phyloP scores from a whole-genome alignment of 2,329 filamentous ascomycete species.

The Zelopaecilomyces penicillatus region DNA sequence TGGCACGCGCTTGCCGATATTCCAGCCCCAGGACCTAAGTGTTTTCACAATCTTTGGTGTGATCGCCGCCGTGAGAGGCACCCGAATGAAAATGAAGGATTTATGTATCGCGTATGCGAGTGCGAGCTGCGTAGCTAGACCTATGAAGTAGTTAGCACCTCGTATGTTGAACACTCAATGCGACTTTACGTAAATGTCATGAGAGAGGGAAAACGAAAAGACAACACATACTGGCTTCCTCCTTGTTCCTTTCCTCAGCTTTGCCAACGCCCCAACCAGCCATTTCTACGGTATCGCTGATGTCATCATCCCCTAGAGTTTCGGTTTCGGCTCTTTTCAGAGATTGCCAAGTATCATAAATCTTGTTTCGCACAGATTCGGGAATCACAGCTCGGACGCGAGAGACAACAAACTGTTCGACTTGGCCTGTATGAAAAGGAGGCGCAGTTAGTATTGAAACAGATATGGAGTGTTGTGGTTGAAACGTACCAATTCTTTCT shows the following conservation, averaged over 20 bases:
- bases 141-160: conserved; percentile 29
- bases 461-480: too few relatives aligned
- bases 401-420: conserved; percentile 61
- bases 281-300: conserved; percentile 41
- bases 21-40: conserved; percentile 82
- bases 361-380: conserved; percentile 46
- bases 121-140: conserved; percentile 71
- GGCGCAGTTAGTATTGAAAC: too few relatives aligned
- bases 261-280: conserved; percentile 54
- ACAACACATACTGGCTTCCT: conserved; percentile 63
- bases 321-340: conserved; percentile 38
- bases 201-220: not conserved
- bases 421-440: conserved; percentile 33
- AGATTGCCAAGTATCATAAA: conserved; percentile 40
- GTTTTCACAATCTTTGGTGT: conserved; percentile 92
- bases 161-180: not conserved
- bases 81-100: conserved; percentile 92
- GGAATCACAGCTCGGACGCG: conserved; percentile 51
- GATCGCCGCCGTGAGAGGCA: conserved; percentile 82
- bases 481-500: conserved; percentile 65
- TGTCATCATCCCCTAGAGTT: conserved; percentile 32
- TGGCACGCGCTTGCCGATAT: conserved; percentile 68
- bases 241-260: conserved; percentile 51
- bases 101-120: conserved; percentile 97
- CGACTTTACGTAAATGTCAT: too few relatives aligned